A percentile compares a stretch with the other conserved stretches of the same genome.
Evolutionary conservation across 2,329 filamentous ascomycete species (phyloP).

Genomic region (Penicillium sclerotigenum): DNA sequence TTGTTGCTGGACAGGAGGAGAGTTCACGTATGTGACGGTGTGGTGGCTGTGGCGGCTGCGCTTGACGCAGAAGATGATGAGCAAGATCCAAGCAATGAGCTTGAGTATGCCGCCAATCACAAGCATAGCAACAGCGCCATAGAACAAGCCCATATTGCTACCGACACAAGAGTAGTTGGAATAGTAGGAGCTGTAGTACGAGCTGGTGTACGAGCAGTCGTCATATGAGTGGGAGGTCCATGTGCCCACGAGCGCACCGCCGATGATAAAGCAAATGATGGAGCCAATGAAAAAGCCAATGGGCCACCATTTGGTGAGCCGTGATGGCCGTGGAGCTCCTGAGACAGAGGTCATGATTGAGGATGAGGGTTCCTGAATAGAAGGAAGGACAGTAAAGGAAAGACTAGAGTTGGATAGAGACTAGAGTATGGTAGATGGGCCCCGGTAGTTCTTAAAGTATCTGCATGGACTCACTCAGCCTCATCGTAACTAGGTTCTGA

Average conservation of each 20-base stretch:
- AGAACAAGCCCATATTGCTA: slow-evolving; percentile 11
- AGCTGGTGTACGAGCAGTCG: slow-evolving; percentile 5
- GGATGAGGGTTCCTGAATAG: neutral
- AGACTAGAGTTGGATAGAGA: neutral
- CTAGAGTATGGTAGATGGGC: neutral
- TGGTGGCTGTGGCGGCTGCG: slow-evolving; percentile 9
- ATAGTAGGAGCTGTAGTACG: slow-evolving; percentile 9
- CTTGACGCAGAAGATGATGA: slow-evolving; percentile 20
- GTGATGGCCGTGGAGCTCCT: neutral
- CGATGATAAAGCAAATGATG: slow-evolving; percentile 17
- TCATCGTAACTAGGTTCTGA: neutral
- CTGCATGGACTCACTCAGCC: neutral
- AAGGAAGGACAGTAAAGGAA: neutral
- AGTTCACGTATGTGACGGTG: slow-evolving; percentile 10
- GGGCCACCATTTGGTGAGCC: slow-evolving; percentile 16
- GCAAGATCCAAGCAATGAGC: slow-evolving; percentile 18
- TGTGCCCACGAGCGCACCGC: slow-evolving; percentile 17
- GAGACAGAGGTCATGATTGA: neutral
- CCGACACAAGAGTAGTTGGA: slow-evolving; percentile 5
- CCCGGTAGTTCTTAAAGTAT: neutral
- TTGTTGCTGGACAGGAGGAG: neutral
- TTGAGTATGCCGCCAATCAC: slow-evolving; percentile 17
- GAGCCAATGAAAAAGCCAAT: slow-evolving; percentile 19
- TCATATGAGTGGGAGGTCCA: slow-evolving; percentile 7
- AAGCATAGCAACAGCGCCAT: slow-evolving; percentile 13